Base-by-base conservation (phyloP, 768 basidiomycete species). In the Tricholoma bakamatsutake region DNA sequence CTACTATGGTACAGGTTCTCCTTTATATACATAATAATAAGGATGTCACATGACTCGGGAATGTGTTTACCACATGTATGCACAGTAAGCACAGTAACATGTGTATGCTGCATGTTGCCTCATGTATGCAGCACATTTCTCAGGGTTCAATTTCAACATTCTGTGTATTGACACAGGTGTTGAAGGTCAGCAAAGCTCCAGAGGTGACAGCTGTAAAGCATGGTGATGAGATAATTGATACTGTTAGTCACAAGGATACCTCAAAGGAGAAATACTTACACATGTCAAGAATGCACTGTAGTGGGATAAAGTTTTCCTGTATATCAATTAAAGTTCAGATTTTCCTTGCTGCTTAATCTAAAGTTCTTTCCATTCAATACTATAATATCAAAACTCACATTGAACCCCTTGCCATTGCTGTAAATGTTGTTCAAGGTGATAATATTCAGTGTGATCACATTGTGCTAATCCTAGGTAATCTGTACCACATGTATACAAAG, bases 341-440 rank as follows among this genome's bases (percentile, higher is more conserved):
- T 37, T 11, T 11, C 35, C 35, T 37, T 37, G 35, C 35, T 37
- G 35, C 35, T 37, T 37, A 37, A 37, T 37, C 35, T 37, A 5
- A 37, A 3, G 8, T 37, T 37, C 35, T 37, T 13, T 5, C 35
- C 13, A 11, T 37, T 33, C 31, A 37, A 37, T 11, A 37, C 35
- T 12, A 52, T 35, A 54, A 47, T 24, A 43, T 54, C 8, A 54
- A 58, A 45, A 37, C 30, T 27, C 53, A 51, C 42, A 30, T 33
- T 33, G 31, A 33, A 33, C 37, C 49, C 5, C 48, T 57, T 4
- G 57, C 57, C 10, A 37, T 57, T 42, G 52, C 57, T 40, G 37
- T 47, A 3, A 57, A 57, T 49, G 52, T 57, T 24, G 43, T 45
- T 8, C 57, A 57, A 39, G 39, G 52, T 33, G 57, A 33, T 17